Evolutionary conservation across 768 basidiomycete species (phyloP).

Genomic region (Hygrocybe punicea): DNA sequence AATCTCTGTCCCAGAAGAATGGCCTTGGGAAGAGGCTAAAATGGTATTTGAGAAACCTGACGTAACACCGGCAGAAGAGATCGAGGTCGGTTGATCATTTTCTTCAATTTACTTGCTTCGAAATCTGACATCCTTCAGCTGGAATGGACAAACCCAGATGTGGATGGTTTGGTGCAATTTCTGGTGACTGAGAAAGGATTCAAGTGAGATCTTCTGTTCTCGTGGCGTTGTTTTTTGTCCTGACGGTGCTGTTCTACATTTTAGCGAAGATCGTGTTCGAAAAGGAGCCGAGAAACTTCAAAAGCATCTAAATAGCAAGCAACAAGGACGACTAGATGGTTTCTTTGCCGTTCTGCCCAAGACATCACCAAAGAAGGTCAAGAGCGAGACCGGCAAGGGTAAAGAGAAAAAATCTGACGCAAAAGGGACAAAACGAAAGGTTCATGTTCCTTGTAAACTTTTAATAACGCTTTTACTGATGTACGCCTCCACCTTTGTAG

Average conservation of each 20-base stretch:
- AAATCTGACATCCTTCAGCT: slow-evolving; percentile 47
- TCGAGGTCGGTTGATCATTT: slow-evolving; percentile 57
- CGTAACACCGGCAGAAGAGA: slow-evolving; percentile 77
- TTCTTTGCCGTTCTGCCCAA: slow-evolving; percentile 82
- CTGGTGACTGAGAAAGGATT: slow-evolving; percentile 94
- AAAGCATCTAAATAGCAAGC: slow-evolving; percentile 83
- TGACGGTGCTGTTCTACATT: not conserved
- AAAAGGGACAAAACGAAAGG: slow-evolving; percentile 56
- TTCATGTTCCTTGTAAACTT: slow-evolving; percentile 10
- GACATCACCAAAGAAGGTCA: slow-evolving; percentile 37
- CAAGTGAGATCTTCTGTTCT: slow-evolving; percentile 56
- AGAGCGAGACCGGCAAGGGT: slow-evolving; percentile 28
- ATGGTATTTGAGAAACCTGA: slow-evolving; percentile 86
- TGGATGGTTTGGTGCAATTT: slow-evolving; percentile 92
- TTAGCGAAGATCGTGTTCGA: slow-evolving; percentile 92
- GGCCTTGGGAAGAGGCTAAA: slow-evolving; percentile 97
- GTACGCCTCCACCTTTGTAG: not conserved
- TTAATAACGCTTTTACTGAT: not conserved
- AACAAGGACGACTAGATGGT: slow-evolving; percentile 93
- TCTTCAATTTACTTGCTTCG: not conserved
- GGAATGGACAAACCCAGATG: slow-evolving; percentile 91
- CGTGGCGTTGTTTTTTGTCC: slow-evolving; percentile 2
- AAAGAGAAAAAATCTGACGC: slow-evolving; percentile 40
- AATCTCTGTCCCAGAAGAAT: slow-evolving; percentile 82
- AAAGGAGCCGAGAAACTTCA: slow-evolving; percentile 91